Conservation (phyloP, 1,284 basidiomycete genomes). For the Wallemia ichthyophaga region DNA sequence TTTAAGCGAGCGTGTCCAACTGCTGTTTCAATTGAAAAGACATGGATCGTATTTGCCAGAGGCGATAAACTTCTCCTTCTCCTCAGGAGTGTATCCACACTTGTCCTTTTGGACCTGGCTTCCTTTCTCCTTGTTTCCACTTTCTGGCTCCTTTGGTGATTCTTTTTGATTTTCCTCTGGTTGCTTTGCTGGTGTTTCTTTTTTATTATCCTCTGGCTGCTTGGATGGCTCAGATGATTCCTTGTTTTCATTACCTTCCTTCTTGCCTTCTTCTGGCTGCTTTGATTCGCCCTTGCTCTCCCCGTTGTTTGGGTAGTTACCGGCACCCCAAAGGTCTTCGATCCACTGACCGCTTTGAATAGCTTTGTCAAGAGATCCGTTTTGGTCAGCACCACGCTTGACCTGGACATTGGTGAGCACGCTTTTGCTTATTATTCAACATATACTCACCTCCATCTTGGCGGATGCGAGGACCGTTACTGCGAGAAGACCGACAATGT, state of each 20-base stretch:
- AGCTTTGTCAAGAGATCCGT: background rate
- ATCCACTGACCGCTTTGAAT: background rate
- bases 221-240: no score
- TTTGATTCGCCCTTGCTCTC: background rate
- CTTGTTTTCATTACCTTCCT: background rate
- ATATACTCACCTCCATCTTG: background rate
- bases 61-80: background rate
- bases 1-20: background rate
- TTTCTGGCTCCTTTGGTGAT: background rate
- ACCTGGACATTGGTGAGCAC: background rate
- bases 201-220: no score
- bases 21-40: background rate
- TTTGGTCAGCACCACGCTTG: background rate
- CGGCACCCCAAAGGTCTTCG: background rate
- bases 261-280: background rate
- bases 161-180: background rate
- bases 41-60: background rate
- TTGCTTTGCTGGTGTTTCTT: background rate
- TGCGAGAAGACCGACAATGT: background rate
- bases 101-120: background rate
- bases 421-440: background rate
- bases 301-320: background rate
- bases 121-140: background rate
- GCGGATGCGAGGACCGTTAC: background rate
- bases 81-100: background rate